A percentile compares a stretch with the other conserved stretches of the same genome.
Conservation (phyloP, 164 flowering plant genomes). For the Nymphaea thermarum region DNA sequence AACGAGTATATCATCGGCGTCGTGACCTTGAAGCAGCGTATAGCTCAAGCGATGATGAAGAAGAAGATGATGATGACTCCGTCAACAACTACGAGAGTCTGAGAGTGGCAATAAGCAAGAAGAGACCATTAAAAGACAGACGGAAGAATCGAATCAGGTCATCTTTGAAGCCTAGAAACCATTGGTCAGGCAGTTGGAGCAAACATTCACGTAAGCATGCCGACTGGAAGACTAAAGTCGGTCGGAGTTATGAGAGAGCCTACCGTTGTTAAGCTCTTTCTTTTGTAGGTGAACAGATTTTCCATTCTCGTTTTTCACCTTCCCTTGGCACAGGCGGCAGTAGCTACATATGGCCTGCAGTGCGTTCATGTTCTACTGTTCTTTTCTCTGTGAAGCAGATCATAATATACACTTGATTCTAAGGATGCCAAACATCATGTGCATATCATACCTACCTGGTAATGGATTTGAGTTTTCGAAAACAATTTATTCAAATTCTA, state of each 20-base stretch:
- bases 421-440: too few species aligned
- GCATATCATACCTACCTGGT: too few species aligned
- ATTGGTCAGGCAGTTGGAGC: slow-evolving; percentile 2
- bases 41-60: slow-evolving; percentile 20
- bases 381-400: too few species aligned
- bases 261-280: neutral
- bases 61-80: neutral
- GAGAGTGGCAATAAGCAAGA: slow-evolving; percentile 12
- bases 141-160: slow-evolving; percentile 15
- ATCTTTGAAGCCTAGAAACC: slow-evolving; percentile 17
- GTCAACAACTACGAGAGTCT: slow-evolving; percentile 1
- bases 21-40: slow-evolving; percentile 36
- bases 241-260: neutral
- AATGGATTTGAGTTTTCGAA: too few species aligned
- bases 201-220: neutral
- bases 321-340: too few species aligned
- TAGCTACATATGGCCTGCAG: too few species aligned
- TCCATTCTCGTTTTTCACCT: too few species aligned
- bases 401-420: too few species aligned
- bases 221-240: neutral
- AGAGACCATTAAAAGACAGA: slow-evolving; percentile 19
- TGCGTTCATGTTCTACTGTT: too few species aligned
- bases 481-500: too few species aligned
- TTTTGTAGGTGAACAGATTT: too few species aligned
- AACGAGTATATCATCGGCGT: slow-evolving; percentile 38